These are phyloP conservation scores for Sporisorium scitamineum DNA, from an alignment of 1,284 basidiomycete genomes.

Conservation along the genomic window DNA sequence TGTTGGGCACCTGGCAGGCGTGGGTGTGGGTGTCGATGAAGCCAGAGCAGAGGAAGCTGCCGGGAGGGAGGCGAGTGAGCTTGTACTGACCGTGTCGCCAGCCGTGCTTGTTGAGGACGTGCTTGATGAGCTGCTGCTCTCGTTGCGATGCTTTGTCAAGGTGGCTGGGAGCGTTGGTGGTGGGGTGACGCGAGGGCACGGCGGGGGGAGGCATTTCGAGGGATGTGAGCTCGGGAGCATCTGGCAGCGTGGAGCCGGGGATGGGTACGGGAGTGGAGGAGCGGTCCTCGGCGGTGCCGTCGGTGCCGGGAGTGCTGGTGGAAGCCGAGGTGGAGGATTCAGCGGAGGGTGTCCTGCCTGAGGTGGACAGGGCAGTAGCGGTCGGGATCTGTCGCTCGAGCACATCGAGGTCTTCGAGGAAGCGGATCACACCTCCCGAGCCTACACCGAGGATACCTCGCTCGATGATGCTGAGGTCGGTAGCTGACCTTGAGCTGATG, in stretches of 20 bases:
- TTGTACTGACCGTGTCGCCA: conserved; percentile 68
- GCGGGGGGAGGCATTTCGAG: conserved; percentile 50
- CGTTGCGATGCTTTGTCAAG: conserved; percentile 28
- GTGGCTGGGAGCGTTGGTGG: conserved; percentile 4
- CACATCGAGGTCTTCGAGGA: conserved; percentile 60
- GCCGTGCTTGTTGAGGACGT: conserved; percentile 47
- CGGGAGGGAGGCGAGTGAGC: conserved; percentile 74
- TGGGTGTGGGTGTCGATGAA: conserved; percentile 87
- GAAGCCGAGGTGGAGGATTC: conserved; percentile 30
- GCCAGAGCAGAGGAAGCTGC: conserved; percentile 87
- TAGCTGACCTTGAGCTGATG: conserved; percentile 49
- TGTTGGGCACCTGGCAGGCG: conserved; percentile 75
- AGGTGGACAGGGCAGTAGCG: not conserved
- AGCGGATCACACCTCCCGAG: conserved; percentile 57
- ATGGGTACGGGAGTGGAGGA: conserved; percentile 54
- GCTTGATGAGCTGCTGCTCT: conserved; percentile 45
- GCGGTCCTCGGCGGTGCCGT: conserved; percentile 30
- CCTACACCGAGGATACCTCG: conserved; percentile 61
- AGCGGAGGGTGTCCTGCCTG: conserved; percentile 12
- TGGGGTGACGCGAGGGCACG: conserved; percentile 25
- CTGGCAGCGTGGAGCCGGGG: conserved; percentile 31
- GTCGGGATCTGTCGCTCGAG: conserved; percentile 29
- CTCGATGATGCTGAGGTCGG: conserved; percentile 54
- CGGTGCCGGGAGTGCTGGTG: conserved; percentile 21
- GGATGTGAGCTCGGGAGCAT: conserved; percentile 40